Evolutionary conservation across 768 basidiomycete genomes (phyloP).

Genomic region (Neoboletus brunneissimus): DNA sequence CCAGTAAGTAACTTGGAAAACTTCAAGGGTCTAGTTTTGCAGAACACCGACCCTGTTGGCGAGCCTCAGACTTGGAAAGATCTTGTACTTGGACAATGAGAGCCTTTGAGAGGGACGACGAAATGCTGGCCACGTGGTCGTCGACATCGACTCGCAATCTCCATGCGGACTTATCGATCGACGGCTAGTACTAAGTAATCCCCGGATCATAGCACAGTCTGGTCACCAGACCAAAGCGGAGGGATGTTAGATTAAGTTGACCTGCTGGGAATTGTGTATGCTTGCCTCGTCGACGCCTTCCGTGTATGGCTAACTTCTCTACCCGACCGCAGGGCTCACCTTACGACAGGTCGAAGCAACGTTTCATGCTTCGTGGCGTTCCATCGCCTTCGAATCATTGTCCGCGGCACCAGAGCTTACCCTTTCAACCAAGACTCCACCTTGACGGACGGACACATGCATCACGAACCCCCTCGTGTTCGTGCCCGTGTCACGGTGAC

Average conservation of each 20-base stretch:
- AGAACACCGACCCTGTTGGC: background rate
- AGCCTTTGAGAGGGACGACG: background rate
- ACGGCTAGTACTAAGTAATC: background rate
- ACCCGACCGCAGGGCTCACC: background rate
- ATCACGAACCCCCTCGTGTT: constrained; percentile 9
- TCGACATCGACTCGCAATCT: background rate
- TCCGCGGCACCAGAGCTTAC: constrained; percentile 8
- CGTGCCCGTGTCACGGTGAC: constrained; percentile 2
- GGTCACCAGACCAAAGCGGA: background rate
- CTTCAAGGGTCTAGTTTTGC: background rate
- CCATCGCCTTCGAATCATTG: background rate
- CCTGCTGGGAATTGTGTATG: background rate
- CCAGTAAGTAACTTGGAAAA: background rate
- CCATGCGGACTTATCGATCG: constrained; percentile 1
- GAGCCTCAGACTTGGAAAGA: background rate
- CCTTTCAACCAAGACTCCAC: constrained; percentile 7
- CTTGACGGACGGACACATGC: background rate
- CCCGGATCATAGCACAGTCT: background rate
- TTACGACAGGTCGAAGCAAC: background rate
- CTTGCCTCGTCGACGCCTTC: constrained; percentile 2
- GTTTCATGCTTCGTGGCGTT: constrained; percentile 5
- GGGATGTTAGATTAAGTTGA: background rate
- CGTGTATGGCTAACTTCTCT: background rate
- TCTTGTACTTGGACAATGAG: background rate
- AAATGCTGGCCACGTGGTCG: background rate